Evolutionary conservation across 2,329 filamentous ascomycete species (phyloP).

Genomic region (Decorospora gaudefroyi): DNA sequence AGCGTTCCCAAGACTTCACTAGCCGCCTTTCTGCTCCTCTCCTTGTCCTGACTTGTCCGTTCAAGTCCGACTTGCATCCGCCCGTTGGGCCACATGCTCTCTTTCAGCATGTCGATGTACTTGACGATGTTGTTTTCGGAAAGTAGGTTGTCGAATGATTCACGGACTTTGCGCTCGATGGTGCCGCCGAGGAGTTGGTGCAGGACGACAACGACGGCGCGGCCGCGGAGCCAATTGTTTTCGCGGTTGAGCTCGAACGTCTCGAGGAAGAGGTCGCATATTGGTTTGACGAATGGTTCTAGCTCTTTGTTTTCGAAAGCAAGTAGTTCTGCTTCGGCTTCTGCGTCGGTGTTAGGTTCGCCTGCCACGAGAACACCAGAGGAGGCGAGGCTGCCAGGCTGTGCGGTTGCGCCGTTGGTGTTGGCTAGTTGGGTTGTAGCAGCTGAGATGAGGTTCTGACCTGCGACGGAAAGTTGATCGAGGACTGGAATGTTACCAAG

Average conservation of each 20-base stretch:
- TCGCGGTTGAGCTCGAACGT: constrained; percentile 92
- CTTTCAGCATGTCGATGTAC: constrained; percentile 74
- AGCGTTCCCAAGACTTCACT: constrained; percentile 86
- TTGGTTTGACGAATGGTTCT: constrained; percentile 96
- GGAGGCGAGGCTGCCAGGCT: constrained; percentile 17
- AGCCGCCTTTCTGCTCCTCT: constrained; percentile 81
- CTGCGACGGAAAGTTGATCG: constrained; percentile 89
- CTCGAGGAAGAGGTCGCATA: constrained; percentile 96
- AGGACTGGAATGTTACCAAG: constrained; percentile 93
- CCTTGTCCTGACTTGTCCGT: constrained; percentile 73
- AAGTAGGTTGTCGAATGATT: constrained; percentile 73
- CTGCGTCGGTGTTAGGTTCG: constrained; percentile 61
- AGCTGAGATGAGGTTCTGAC: constrained; percentile 85
- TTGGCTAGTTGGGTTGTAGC: constrained; percentile 60
- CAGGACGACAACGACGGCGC: constrained; percentile 92
- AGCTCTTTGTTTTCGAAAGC: constrained; percentile 82
- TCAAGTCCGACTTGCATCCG: constrained; percentile 56
- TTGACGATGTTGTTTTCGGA: constrained; percentile 78
- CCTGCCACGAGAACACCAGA: constrained; percentile 46
- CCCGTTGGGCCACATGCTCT: constrained; percentile 81
- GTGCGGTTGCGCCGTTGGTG: constrained; percentile 29
- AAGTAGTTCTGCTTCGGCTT: constrained; percentile 91
- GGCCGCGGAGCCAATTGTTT: constrained; percentile 95
- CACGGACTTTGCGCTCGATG: constrained; percentile 92
- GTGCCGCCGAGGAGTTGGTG: constrained; percentile 95